Base-by-base conservation (phyloP, 2,329 filamentous ascomycete species). In the Sodiomyces alkalinus region DNA sequence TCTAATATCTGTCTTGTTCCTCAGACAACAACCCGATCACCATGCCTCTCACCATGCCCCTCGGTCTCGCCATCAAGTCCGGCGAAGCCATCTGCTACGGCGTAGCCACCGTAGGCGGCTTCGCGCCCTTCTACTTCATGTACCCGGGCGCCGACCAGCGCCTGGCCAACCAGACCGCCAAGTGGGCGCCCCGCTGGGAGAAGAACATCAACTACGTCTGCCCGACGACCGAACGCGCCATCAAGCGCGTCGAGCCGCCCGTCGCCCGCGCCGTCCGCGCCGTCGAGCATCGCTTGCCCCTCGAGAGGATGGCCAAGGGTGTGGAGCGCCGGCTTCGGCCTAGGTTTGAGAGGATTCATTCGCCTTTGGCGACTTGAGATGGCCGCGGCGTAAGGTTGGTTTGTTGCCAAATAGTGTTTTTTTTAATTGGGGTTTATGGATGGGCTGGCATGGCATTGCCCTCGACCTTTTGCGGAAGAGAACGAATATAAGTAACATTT, bases 151-250 rank as follows among this genome's bases (percentile, higher is more conserved):
- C 64, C 33, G 60, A 68, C 38, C 63, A 70, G 45, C 58, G 58
- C 23, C 45, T 72, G 19, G 58, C 63, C 30, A 49, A 50, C 15
- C 64, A 69, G 46, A 72, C 68, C 4, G 52, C 55, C 33, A 60
- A 62, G 41, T 72, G 68, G 68, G 68, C 67, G 4, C 65, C 66
- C 12, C 60, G 64, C 31, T 73, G 68, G 68, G 66, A 72, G 48
- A 55, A 58, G 29, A 69, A 68, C 48, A 60, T 71, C 43, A 59
- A 51, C 36, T 64, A 61, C 52, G 62, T 71, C 44, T 49, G 53
- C 7, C 48, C 53, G n/a, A 58, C 60, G 11, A 55, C 58, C 17
- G 55, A 62, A 46, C 49, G 51, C 13, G 50, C 58, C 28, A 55
- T 64, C 22, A 59, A 62, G 38, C 78, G 60, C 29, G 53, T 66